Evolutionary conservation across 371 early-diverging fungal species (phyloP).

Genomic region (Amoeboaphelidium protococcarum): DNA sequence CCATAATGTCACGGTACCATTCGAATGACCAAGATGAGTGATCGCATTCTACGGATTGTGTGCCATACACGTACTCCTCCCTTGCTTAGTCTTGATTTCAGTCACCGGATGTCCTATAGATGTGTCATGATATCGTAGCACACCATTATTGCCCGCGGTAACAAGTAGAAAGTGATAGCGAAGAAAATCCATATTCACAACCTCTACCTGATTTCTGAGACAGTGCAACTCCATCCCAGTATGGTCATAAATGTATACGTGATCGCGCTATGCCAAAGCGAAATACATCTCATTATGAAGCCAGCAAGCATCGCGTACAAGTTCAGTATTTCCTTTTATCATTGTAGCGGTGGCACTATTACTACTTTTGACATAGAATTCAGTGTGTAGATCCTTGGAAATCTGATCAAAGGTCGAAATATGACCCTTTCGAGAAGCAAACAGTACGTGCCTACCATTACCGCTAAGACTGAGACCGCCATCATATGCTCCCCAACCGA

Average conservation of each 20-base stretch:
- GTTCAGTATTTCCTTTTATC: no score
- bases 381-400: constrained; percentile 44
- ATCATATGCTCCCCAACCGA: no score
- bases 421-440: constrained; percentile 77
- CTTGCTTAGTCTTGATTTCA: constrained; percentile 48
- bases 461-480: no score
- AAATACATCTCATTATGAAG: constrained; percentile 91
- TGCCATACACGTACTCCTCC: constrained; percentile 51
- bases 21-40: constrained; percentile 67
- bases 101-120: constrained; percentile 75
- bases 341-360: no score
- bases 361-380: constrained; percentile 36
- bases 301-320: constrained; percentile 39
- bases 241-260: constrained; percentile 86
- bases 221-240: constrained; percentile 84
- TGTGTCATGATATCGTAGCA: constrained; percentile 82
- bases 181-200: constrained; percentile 61
- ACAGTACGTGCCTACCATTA: constrained; percentile 58
- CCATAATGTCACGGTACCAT: constrained; percentile 90
- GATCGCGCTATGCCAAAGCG: constrained; percentile 89
- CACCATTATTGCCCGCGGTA: constrained; percentile 51
- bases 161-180: constrained; percentile 91
- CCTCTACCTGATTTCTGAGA: constrained; percentile 51
- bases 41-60: constrained; percentile 85
- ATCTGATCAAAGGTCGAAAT: constrained; percentile 80